Evolutionary conservation across 2,329 filamentous ascomycete genomes (phyloP).

Genomic region (Coniochaeta sp.): DNA sequence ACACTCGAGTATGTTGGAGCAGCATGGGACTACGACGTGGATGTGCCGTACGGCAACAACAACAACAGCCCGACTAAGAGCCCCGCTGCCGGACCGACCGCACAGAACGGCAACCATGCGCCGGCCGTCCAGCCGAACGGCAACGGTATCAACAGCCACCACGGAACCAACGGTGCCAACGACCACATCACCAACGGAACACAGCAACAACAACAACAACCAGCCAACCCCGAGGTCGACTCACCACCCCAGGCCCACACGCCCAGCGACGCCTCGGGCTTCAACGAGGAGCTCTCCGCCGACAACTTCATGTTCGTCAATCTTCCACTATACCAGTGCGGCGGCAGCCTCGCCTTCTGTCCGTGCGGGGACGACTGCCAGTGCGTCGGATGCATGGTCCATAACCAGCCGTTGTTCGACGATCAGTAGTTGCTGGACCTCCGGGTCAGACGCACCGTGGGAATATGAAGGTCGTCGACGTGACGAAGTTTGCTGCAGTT

Average conservation of each 20-base stretch:
- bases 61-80: slow-evolving; percentile 9
- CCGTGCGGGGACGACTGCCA: slow-evolving; percentile 54
- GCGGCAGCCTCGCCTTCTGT: slow-evolving; percentile 42
- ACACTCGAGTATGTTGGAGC: slow-evolving; percentile 31
- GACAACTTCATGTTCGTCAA: slow-evolving; percentile 55
- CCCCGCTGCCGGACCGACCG: background rate
- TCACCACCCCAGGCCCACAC: slow-evolving; percentile 35
- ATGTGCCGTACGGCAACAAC: slow-evolving; percentile 7
- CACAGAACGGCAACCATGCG: slow-evolving; percentile 6
- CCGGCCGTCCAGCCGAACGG: background rate
- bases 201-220: background rate
- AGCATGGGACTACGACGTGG: slow-evolving; percentile 9
- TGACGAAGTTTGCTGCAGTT: no score
- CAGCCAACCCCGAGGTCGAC: slow-evolving; percentile 8
- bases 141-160: background rate
- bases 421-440: background rate
- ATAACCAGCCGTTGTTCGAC: slow-evolving; percentile 23
- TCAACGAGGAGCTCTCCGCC: slow-evolving; percentile 43
- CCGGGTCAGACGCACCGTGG: no score
- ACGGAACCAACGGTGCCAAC: background rate
- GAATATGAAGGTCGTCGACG: no score
- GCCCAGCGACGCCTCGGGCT: slow-evolving; percentile 38
- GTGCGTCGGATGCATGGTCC: slow-evolving; percentile 51
- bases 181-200: background rate
- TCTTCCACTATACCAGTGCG: slow-evolving; percentile 39